Conservation (phyloP, 768 basidiomycete genomes). For the Trametes meyenii region DNA sequence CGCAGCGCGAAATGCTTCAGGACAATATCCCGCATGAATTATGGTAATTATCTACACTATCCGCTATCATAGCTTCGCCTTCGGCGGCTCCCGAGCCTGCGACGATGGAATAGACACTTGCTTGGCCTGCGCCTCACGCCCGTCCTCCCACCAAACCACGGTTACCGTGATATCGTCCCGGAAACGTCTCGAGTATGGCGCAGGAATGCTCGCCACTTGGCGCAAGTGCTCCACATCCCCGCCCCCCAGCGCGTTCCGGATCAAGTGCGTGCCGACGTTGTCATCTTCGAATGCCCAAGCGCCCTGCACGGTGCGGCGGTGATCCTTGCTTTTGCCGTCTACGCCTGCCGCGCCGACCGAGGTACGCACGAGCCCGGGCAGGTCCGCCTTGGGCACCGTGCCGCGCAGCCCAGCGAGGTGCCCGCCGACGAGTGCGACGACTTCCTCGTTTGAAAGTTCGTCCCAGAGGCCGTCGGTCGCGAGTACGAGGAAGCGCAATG, state of each 20-base stretch:
- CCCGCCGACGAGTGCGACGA: conserved; percentile 84
- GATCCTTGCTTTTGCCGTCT: conserved; percentile 60
- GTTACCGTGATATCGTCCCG: conserved; percentile 87
- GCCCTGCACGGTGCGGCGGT: conserved; percentile 41
- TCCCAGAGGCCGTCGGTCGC: conserved; percentile 80
- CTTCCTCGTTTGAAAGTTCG: conserved; percentile 71
- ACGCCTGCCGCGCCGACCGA: conserved; percentile 55
- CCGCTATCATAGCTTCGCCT: conserved; percentile 30
- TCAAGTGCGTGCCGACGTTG: conserved; percentile 79
- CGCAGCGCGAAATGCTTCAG: neutral
- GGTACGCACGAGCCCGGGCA: conserved; percentile 60
- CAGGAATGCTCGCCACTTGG: conserved; percentile 76
- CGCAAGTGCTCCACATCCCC: conserved; percentile 62
- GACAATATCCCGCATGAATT: conserved; percentile 10
- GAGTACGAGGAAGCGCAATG: conserved; percentile 79
- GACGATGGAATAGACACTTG: conserved; percentile 5
- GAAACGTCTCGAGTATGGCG: conserved; percentile 73
- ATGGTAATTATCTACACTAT: conserved; percentile 22
- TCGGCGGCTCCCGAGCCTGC: conserved; percentile 15
- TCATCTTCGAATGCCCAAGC: conserved; percentile 82
- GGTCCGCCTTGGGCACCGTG: conserved; percentile 56
- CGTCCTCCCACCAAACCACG: conserved; percentile 83
- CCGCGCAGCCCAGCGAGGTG: conserved; percentile 76
- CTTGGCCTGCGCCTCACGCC: conserved; percentile 48
- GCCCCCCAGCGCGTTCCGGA: conserved; percentile 92